These are phyloP conservation scores for Talaromyces rugulosus DNA, from an alignment of 2,329 filamentous ascomycete species.

Conservation along the genomic window DNA sequence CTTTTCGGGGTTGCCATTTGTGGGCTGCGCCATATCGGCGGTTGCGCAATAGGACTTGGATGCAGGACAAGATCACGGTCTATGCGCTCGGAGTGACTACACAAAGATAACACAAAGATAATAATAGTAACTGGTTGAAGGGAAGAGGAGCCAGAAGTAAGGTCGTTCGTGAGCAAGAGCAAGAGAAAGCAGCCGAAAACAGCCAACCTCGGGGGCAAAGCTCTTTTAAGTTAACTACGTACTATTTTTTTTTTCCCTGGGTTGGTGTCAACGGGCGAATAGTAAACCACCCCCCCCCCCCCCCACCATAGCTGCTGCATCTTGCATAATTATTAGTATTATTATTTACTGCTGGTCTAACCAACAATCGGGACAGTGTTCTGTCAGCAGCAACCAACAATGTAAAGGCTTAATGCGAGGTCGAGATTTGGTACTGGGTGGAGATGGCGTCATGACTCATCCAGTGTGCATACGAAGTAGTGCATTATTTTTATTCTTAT, in stretches of 20 bases:
- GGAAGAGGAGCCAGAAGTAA: not conserved
- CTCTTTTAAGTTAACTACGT: not conserved
- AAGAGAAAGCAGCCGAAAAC: not conserved
- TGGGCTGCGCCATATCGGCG: constrained; percentile 21
- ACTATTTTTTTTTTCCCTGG: not conserved
- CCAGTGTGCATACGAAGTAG: no score
- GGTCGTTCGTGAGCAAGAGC: not conserved
- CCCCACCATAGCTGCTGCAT: not conserved
- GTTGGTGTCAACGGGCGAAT: not conserved
- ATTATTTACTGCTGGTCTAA: no score
- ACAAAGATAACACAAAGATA: not conserved
- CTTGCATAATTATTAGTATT: no score
- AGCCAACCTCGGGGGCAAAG: not conserved
- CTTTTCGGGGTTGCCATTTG: constrained; percentile 20
- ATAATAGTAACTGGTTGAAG: not conserved
- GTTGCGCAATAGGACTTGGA: not conserved
- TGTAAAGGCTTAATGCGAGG: no score
- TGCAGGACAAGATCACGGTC: not conserved
- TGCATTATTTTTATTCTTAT: no score
- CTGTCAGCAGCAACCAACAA: no score
- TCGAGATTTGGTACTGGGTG: no score
- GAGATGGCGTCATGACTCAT: no score
- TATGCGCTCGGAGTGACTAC: not conserved
- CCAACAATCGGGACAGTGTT: no score
- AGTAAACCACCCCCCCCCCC: no score